Percentiles rank a stretch among this genome's conserved stretches.
phyloP scores from a whole-genome alignment of 208 protist genomes.

The Trypanosoma caninum region DNA sequence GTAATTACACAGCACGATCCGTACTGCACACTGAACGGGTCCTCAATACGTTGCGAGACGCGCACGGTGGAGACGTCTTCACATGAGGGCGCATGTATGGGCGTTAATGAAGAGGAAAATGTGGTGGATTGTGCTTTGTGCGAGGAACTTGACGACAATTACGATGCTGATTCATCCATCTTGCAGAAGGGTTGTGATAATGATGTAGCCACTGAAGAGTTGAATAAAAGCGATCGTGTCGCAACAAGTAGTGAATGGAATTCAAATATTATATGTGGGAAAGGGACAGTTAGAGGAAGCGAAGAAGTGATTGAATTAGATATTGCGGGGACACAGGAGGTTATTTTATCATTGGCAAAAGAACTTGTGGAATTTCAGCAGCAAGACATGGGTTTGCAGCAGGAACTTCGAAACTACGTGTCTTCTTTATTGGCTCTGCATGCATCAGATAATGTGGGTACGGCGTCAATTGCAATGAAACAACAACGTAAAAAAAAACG shows the following conservation, averaged over 20 bases:
- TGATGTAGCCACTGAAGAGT: background rate
- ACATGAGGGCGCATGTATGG: background rate
- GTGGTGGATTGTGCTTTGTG: background rate
- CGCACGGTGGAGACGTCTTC: background rate
- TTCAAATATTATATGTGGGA: no score
- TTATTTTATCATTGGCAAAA: conserved; percentile 3
- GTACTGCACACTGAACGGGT: conserved; percentile 3
- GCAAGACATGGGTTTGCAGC: background rate
- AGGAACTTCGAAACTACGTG: background rate
- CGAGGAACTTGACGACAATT: background rate
- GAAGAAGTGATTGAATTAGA: background rate
- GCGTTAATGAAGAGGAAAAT: background rate
- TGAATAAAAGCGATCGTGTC: background rate
- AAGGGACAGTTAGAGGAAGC: background rate
- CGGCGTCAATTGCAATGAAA: no score
- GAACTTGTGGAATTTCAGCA: background rate
- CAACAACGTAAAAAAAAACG: background rate
- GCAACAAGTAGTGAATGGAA: background rate
- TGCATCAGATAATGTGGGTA: background rate
- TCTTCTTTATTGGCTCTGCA: background rate
- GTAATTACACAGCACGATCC: conserved; percentile 14
- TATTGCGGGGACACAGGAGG: background rate
- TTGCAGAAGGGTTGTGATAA: background rate
- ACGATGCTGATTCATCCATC: background rate
- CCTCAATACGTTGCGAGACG: background rate